Percentiles rank a stretch among this genome's conserved stretches.
Conservation (phyloP, 1,284 basidiomycete genomes). For the Sporisorium graminicola region DNA sequence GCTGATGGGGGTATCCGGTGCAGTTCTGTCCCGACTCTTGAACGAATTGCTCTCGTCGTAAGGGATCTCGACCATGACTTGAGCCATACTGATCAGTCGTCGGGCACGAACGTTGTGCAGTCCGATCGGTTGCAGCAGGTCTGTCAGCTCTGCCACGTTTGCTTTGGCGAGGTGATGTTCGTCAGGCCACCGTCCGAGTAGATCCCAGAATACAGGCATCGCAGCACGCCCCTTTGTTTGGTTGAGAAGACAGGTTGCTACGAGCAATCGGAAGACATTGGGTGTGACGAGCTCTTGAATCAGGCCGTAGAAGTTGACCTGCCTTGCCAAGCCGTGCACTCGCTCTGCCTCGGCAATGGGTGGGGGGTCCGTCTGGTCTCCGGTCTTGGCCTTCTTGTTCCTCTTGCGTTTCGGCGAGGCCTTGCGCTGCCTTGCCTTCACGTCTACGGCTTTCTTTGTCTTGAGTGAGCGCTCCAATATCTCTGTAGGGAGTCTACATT, state of each 20-base stretch:
- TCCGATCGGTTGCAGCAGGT: constrained; percentile 34
- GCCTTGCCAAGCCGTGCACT: constrained; percentile 31
- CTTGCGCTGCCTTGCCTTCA: background rate
- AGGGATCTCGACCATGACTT: constrained; percentile 36
- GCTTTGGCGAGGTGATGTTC: constrained; percentile 26
- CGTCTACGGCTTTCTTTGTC: background rate
- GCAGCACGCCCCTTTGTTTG: constrained; percentile 43
- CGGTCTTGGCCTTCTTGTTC: background rate
- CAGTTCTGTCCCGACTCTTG: constrained; percentile 25
- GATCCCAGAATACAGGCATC: constrained; percentile 42
- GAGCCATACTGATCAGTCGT: constrained; percentile 28
- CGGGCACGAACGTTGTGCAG: constrained; percentile 38
- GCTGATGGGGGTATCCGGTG: constrained; percentile 35
- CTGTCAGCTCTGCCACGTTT: constrained; percentile 25
- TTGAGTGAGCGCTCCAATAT: background rate
- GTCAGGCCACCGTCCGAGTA: constrained; percentile 35
- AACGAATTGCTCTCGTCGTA: constrained; percentile 27
- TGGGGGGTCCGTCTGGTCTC: background rate
- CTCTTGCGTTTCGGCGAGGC: background rate
- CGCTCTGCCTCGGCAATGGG: constrained; percentile 12
- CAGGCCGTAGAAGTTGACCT: constrained; percentile 40
- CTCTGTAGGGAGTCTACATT: no score
- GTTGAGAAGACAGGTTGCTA: constrained; percentile 48
- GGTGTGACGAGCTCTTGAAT: constrained; percentile 47
- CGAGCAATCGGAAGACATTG: constrained; percentile 42